phyloP scores from a whole-genome alignment of 176 grass and related monocot species.

The Metroxylon sagu region DNA sequence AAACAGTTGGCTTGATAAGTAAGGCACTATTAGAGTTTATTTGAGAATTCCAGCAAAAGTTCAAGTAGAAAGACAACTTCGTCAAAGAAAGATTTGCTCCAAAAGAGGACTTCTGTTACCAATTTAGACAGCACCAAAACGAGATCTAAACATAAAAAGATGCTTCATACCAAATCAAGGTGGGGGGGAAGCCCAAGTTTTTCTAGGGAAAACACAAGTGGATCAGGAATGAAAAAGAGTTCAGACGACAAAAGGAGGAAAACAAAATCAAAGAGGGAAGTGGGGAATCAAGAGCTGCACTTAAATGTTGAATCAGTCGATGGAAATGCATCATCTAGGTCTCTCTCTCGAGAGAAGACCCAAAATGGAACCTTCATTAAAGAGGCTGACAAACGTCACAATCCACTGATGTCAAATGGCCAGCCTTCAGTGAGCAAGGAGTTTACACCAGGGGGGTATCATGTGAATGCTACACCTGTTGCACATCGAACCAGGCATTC shows the following conservation, averaged over 20 bases:
- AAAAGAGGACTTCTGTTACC: conserved; percentile 24
- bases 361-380: too few species aligned
- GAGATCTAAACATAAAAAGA: conserved; percentile 39
- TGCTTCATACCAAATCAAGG: background rate
- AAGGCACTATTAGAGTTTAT: too few species aligned
- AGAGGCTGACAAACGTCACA: too few species aligned
- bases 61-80: conserved; percentile 8
- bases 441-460: background rate
- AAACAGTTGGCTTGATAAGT: too few species aligned
- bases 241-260: conserved; percentile 13
- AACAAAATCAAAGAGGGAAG: conserved; percentile 31
- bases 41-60: conserved; percentile 1
- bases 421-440: conserved; percentile 3
- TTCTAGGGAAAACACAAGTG: conserved; percentile 10
- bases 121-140: conserved; percentile 23
- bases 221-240: conserved; percentile 17
- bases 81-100: conserved; percentile 19
- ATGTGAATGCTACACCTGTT: conserved; percentile 29
- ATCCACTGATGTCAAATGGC: background rate
- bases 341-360: too few species aligned
- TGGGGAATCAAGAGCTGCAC: conserved; percentile 23
- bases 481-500: conserved; percentile 31
- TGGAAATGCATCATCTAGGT: conserved; percentile 18
- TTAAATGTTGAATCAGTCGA: conserved; percentile 22
- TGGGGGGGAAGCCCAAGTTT: conserved; percentile 3